These are phyloP conservation scores for Micractinium sp. DNA, from an alignment of 139 green algal species.

Conservation along the genomic window DNA sequence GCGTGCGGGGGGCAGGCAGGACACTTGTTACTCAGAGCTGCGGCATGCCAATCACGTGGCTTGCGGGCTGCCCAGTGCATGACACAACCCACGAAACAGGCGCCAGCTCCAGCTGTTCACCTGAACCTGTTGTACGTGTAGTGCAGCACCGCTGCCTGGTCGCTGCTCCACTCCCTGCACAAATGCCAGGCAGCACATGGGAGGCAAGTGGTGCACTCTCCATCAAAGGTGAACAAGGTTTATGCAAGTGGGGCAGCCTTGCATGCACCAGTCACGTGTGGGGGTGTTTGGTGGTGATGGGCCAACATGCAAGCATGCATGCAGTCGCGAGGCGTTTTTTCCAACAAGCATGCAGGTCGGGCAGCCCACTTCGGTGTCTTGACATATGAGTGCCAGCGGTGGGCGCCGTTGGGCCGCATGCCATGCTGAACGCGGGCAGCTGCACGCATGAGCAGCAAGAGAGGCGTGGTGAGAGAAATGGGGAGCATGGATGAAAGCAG, in stretches of 20 bases:
- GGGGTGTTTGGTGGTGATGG: neutral
- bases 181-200: neutral
- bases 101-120: neutral
- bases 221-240: neutral
- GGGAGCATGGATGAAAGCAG: neutral
- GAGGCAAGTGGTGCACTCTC: neutral
- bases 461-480: neutral
- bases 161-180: constrained; percentile 69
- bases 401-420: constrained; percentile 81
- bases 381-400: constrained; percentile 81
- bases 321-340: neutral
- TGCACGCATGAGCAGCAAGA: neutral
- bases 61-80: neutral
- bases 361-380: constrained; percentile 52
- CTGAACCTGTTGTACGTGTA: constrained; percentile 79
- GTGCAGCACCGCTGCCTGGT: constrained; percentile 80
- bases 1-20: neutral
- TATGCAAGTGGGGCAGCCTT: neutral
- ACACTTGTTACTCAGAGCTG: neutral
- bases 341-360: neutral
- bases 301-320: neutral
- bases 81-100: too few species aligned
- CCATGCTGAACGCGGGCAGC: constrained; percentile 67
- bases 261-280: neutral
- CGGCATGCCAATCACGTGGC: neutral